phyloP scores from a whole-genome alignment of 2,329 filamentous ascomycete genomes.

The Pyrenophora graminea region DNA sequence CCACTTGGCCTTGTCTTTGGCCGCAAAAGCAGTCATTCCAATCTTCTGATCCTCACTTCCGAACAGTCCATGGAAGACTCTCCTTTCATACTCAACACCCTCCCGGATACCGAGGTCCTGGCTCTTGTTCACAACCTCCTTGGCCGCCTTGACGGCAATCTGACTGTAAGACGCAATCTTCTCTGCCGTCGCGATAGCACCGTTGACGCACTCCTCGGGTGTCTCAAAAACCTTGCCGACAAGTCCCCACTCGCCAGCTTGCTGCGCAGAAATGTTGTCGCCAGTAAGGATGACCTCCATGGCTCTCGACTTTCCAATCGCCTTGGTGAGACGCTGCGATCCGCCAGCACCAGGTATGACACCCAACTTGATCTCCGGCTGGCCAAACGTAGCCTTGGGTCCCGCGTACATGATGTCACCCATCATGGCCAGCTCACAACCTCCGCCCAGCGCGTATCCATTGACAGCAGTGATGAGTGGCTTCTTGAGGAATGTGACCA shows the following conservation, averaged over 20 bases:
- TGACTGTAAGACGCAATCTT: slow-evolving; percentile 85
- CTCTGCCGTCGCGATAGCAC: slow-evolving; percentile 79
- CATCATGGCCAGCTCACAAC: slow-evolving; percentile 98
- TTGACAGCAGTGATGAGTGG: slow-evolving; percentile 93
- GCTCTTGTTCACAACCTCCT: slow-evolving; percentile 99
- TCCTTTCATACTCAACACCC: slow-evolving; percentile 91
- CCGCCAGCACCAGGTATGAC: slow-evolving; percentile 91
- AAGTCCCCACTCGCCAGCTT: slow-evolving; percentile 89
- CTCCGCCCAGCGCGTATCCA: slow-evolving; percentile 90
- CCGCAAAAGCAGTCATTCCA: slow-evolving; percentile 89
- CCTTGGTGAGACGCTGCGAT: slow-evolving; percentile 82
- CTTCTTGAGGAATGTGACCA: slow-evolving; percentile 85
- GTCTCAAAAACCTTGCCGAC: slow-evolving; percentile 80
- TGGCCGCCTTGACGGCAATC: slow-evolving; percentile 85
- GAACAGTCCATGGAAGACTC: slow-evolving; percentile 91
- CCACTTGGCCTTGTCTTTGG: slow-evolving; percentile 95
- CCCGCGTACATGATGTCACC: slow-evolving; percentile 93
- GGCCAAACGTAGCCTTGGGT: slow-evolving; percentile 83
- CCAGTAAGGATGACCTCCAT: slow-evolving; percentile 56
- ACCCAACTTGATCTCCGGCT: slow-evolving; percentile 95
- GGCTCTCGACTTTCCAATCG: slow-evolving; percentile 52
- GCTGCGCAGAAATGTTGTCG: slow-evolving; percentile 75
- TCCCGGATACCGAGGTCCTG: slow-evolving; percentile 87
- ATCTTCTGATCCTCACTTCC: slow-evolving; percentile 97
- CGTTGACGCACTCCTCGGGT: slow-evolving; percentile 81